These are phyloP conservation scores for Tolypocladium tropicale DNA, from an alignment of 2,329 filamentous ascomycete genomes.

Conservation along the genomic window DNA sequence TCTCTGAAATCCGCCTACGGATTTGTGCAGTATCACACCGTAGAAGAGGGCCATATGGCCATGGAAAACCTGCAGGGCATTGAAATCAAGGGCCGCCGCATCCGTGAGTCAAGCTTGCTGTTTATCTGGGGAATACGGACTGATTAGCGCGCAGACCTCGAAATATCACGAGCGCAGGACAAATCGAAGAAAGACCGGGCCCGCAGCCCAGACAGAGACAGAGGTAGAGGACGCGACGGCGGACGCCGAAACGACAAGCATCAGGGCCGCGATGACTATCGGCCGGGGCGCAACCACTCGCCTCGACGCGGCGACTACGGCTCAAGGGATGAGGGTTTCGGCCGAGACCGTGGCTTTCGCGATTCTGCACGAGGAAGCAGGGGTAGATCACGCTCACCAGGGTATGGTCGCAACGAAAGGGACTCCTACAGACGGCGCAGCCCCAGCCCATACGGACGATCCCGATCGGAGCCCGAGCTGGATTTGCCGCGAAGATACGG, in stretches of 20 bases:
- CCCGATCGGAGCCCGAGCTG: constrained; percentile 44
- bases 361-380: constrained; percentile 33
- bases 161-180: constrained; percentile 81
- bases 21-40: constrained; percentile 85
- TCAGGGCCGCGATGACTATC: constrained; percentile 52
- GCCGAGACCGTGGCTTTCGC: constrained; percentile 32
- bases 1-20: constrained; percentile 95
- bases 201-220: constrained; percentile 46
- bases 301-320: constrained; percentile 47
- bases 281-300: constrained; percentile 49
- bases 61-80: constrained; percentile 70
- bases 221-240: constrained; percentile 33
- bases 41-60: constrained; percentile 62
- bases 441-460: constrained; percentile 50
- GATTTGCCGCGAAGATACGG: constrained; percentile 66
- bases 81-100: constrained; percentile 78
- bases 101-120: constrained; percentile 54
- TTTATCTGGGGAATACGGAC: constrained; percentile 19
- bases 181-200: constrained; percentile 53
- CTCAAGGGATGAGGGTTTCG: constrained; percentile 51
- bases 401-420: constrained; percentile 29
- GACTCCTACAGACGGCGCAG: constrained; percentile 57
- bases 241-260: constrained; percentile 34
- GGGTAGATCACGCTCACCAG: constrained; percentile 61
- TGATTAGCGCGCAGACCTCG: constrained; percentile 49